Base-by-base conservation (phyloP, 1,284 basidiomycete species). In the Trichosporon sp. region DNA sequence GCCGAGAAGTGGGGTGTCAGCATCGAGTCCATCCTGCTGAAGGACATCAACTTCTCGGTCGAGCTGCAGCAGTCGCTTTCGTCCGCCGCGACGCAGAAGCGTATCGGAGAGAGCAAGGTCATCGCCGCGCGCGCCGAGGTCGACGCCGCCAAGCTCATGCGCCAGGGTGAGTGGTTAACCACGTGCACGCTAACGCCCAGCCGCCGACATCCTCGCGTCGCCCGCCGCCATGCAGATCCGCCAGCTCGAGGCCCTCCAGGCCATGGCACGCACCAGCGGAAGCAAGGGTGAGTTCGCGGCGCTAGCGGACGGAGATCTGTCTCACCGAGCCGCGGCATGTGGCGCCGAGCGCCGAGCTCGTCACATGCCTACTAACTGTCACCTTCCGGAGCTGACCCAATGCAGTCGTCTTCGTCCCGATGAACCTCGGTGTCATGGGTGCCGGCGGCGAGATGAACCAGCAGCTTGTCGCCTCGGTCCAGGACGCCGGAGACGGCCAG, bases 141-240 rank as follows among this genome's bases (percentile, higher is more conserved):
- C 72, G 93, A 97, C 80, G 87, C 93, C 47, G 94, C 95, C 56
- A 89, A 92, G 75, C 89, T 98, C 80, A 97, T 98, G 95, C 87
- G 93, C 69, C 92, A 83, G 71, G 80, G 74, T 74, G 58, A 66
- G 74, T 70, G 6, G 60, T 9, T 15, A n/a, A 6, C 6, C 21
- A 21, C 21, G n/a, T 21, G 15, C 23, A 9, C 13, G 56, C 65
- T 66, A 56, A 66, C 65, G 1, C 11, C 4, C 35, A 75, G 79
- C 79, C 66, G 81, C 80, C 68, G 80, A 82, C 70, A 95, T 96
- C 76, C 87, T 96, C 76, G 92, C 93, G 13, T 91, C 89, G 8
- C 94, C 93, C 21, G 93, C 95, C 27, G 95, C 95, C 70, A 97
- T 98, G 93, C 94, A 97, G 84, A 98, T 98, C 81, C 87, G 95